Evolutionary conservation across 129 eudicot genomes (phyloP).

Genomic region (Centella asiatica): DNA sequence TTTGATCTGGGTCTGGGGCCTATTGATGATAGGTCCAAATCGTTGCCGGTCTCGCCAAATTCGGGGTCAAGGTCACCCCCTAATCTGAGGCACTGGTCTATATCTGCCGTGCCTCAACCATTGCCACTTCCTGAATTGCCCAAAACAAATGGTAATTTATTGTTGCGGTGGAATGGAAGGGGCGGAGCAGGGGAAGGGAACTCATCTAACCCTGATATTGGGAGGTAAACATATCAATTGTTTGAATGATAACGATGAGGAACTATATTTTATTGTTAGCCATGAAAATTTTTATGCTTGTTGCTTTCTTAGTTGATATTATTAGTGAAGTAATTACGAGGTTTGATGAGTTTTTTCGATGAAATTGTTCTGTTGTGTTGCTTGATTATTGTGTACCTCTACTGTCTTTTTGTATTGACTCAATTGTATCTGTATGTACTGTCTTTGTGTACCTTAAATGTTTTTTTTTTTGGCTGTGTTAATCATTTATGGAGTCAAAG

Average conservation of each 20-base stretch:
- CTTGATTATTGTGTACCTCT: background rate
- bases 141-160: background rate
- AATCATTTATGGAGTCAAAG: no score
- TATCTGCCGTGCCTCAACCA: constrained; percentile 65
- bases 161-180: constrained; percentile 8
- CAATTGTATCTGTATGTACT: no score
- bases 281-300: background rate
- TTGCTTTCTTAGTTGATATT: no score
- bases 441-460: no score
- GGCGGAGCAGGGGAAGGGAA: constrained; percentile 14
- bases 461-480: no score
- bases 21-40: constrained; percentile 22
- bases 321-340: no score
- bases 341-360: background rate
- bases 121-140: constrained; percentile 53
- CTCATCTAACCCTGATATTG: background rate
- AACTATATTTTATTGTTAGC: background rate
- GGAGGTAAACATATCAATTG: constrained; percentile 11
- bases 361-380: background rate
- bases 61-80: constrained; percentile 23
- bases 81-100: constrained; percentile 43
- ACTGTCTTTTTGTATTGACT: no score
- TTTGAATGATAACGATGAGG: background rate
- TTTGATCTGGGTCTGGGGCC: constrained; percentile 32
- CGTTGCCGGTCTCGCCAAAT: constrained; percentile 54